A percentile compares a stretch with the other conserved stretches of the same genome.
These are phyloP conservation scores for Silene vulgaris DNA, from an alignment of 179 eudicot genomes.

Conservation along the genomic window DNA sequence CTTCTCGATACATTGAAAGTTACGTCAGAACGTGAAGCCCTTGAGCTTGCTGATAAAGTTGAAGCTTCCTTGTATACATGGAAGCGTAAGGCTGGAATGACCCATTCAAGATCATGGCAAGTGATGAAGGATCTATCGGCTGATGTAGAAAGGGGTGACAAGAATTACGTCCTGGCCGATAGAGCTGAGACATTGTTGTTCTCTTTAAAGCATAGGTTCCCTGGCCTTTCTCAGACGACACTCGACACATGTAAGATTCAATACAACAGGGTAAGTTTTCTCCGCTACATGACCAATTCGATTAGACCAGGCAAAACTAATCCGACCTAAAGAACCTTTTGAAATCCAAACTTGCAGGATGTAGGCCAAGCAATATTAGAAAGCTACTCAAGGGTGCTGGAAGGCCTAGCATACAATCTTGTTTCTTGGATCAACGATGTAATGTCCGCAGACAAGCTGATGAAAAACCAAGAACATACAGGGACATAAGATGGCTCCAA, in stretches of 20 bases:
- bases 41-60: constrained; percentile 82
- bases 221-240: constrained; percentile 87
- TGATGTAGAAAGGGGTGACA: constrained; percentile 58
- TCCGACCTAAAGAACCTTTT: constrained; percentile 2
- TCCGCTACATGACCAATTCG: background rate
- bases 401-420: constrained; percentile 84
- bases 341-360: constrained; percentile 39
- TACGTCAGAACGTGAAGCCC: constrained; percentile 83
- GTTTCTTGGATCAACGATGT: constrained; percentile 93
- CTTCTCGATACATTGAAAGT: constrained; percentile 62
- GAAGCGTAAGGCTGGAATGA: constrained; percentile 64
- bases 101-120: constrained; percentile 66
- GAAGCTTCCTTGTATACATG: constrained; percentile 83
- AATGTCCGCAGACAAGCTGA: constrained; percentile 58
- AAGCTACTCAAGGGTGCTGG: constrained; percentile 97
- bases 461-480: constrained; percentile 41
- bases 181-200: constrained; percentile 67
- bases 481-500: background rate
- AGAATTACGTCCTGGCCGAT: constrained; percentile 65
- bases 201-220: constrained; percentile 74
- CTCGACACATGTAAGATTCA: constrained; percentile 88
- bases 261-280: constrained; percentile 58
- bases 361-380: constrained; percentile 89
- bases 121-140: constrained; percentile 55
- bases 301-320: background rate